These are phyloP conservation scores for Phyllosticta paracitricarpa DNA, from an alignment of 2,329 filamentous ascomycete genomes.

Conservation along the genomic window DNA sequence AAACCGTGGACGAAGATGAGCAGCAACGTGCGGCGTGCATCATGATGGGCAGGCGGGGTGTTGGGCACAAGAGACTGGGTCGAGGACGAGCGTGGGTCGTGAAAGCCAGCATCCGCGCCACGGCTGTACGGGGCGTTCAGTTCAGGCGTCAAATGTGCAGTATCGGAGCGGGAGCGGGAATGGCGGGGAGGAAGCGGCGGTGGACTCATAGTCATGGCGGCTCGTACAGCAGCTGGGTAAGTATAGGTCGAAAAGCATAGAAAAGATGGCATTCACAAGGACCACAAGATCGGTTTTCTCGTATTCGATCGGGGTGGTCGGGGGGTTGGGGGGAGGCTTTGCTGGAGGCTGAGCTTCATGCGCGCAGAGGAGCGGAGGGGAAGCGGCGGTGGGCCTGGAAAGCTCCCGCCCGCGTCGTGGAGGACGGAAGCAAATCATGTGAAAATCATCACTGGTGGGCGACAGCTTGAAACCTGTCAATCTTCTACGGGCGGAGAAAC, in stretches of 20 bases:
- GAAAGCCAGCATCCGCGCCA: constrained; percentile 17
- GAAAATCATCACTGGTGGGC: neutral
- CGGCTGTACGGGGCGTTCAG: constrained; percentile 14
- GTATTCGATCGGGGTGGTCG: neutral
- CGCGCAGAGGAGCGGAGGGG: neutral
- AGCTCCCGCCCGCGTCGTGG: neutral
- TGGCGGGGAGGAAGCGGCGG: constrained; percentile 27
- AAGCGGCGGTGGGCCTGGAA: neutral
- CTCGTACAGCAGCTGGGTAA: neutral
- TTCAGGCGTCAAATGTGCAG: constrained; percentile 10
- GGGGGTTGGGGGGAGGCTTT: neutral
- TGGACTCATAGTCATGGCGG: neutral
- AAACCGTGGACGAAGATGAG: constrained; percentile 85
- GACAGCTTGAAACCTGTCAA: neutral
- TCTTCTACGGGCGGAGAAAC: neutral
- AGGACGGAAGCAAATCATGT: neutral
- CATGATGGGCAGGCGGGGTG: constrained; percentile 18
- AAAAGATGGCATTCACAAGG: neutral
- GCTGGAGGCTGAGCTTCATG: neutral
- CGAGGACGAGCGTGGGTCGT: constrained; percentile 37
- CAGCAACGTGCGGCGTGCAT: constrained; percentile 49
- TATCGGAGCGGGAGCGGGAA: constrained; percentile 16
- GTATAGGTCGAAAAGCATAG: neutral
- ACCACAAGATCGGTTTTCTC: neutral
- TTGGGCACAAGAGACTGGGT: constrained; percentile 35